Evolutionary conservation across 148 eudicot species (phyloP).

Genomic region (Rhododendron mucronatum): DNA sequence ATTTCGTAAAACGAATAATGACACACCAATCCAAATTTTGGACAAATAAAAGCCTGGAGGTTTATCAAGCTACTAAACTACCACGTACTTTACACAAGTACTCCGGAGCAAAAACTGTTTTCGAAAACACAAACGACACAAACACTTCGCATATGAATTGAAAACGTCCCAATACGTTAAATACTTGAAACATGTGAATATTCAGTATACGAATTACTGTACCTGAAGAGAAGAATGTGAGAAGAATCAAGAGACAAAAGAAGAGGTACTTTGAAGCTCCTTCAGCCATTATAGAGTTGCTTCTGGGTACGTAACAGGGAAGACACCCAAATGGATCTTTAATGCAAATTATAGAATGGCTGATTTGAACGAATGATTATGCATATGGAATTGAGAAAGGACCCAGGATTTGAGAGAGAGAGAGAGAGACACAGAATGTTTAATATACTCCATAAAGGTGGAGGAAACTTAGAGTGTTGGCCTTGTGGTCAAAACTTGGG

Average conservation of each 20-base stretch:
- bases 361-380: conserved; percentile 22
- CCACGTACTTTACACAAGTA: background rate
- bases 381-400: conserved; percentile 13
- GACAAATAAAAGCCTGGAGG: background rate
- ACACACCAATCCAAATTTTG: background rate
- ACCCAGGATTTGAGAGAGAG: conserved; percentile 15
- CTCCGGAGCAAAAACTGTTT: background rate
- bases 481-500: background rate
- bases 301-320: conserved; percentile 16
- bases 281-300: conserved; percentile 40
- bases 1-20: background rate
- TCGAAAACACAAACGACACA: background rate
- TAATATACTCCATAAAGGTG: conserved; percentile 8
- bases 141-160: background rate
- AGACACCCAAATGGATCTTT: conserved; percentile 19
- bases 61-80: no score
- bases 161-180: background rate
- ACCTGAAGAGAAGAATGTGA: conserved; percentile 47
- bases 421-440: conserved; percentile 8
- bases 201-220: conserved; percentile 7
- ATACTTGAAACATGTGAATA: background rate
- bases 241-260: conserved; percentile 29
- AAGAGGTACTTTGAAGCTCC: conserved; percentile 23
- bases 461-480: background rate
- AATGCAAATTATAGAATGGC: conserved; percentile 12